These are phyloP conservation scores for Trichoderma sp. DNA, from an alignment of 2,329 filamentous ascomycete species.

Conservation along the genomic window DNA sequence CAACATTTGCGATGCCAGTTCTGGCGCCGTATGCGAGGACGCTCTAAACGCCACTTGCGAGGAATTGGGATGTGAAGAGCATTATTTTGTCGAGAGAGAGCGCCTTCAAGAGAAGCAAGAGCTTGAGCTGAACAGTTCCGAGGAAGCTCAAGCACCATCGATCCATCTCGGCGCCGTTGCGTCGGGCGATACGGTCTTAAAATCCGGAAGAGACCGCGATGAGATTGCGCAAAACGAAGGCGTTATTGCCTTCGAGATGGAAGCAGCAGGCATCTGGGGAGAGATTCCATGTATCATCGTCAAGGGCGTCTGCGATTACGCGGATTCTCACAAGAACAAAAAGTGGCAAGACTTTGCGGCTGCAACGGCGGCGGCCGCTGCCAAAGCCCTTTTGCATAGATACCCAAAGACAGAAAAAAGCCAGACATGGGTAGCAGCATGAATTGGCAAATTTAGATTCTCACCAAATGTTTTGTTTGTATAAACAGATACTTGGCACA, in stretches of 20 bases:
- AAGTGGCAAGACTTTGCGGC: conserved; percentile 45
- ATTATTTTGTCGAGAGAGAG: conserved; percentile 40
- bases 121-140: background rate
- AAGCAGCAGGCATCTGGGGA: conserved; percentile 40
- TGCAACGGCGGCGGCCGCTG: conserved; percentile 39
- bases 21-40: conserved; percentile 25
- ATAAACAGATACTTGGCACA: background rate
- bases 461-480: background rate
- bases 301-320: conserved; percentile 47
- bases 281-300: conserved; percentile 43
- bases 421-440: background rate
- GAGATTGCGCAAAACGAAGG: conserved; percentile 34
- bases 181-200: conserved; percentile 48
- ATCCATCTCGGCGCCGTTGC: conserved; percentile 46
- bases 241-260: conserved; percentile 44
- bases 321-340: conserved; percentile 47
- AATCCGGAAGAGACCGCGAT: conserved; percentile 43
- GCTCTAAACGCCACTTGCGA: conserved; percentile 28
- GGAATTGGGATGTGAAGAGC: conserved; percentile 28
- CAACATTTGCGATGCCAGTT: conserved; percentile 3
- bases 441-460: no score
- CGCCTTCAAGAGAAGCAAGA: conserved; percentile 30
- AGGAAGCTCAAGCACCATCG: conserved; percentile 25
- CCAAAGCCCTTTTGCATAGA: conserved; percentile 27
- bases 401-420: conserved; percentile 17